Conservation (phyloP, 2,329 filamentous ascomycete species). For the Fusarium kyushuense region DNA sequence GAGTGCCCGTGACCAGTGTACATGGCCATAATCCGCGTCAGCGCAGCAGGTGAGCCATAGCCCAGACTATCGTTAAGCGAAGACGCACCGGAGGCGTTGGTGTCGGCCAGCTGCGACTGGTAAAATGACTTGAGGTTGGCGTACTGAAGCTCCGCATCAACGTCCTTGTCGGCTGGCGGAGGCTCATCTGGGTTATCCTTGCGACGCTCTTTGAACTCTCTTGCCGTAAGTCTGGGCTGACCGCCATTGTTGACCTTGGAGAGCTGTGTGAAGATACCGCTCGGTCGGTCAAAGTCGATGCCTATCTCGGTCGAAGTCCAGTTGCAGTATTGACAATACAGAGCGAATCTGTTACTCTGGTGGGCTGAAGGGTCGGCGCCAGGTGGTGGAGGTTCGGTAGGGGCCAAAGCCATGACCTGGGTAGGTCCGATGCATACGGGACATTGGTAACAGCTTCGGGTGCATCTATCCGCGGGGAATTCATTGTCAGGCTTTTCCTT, state of each 20-base stretch:
- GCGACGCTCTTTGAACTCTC: conserved; percentile 64
- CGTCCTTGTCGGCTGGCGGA: conserved; percentile 57
- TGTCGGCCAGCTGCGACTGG: conserved; percentile 78
- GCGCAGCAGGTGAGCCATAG: conserved; percentile 80
- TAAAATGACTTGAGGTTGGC: conserved; percentile 83
- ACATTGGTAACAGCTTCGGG: conserved; percentile 94
- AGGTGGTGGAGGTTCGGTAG: conserved; percentile 60
- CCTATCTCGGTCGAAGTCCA: conserved; percentile 93
- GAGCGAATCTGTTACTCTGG: conserved; percentile 72
- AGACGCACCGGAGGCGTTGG: conserved; percentile 65
- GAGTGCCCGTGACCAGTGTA: conserved; percentile 77
- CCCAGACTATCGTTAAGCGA: conserved; percentile 57
- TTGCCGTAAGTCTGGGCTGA: conserved; percentile 61
- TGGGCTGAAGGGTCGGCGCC: conserved; percentile 54
- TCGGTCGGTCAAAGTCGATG: conserved; percentile 89
- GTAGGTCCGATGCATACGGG: conserved; percentile 88
- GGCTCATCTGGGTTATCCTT: conserved; percentile 59
- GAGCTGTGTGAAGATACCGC: conserved; percentile 85
- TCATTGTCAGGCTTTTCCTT: conserved; percentile 35
- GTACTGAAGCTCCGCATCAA: conserved; percentile 78
- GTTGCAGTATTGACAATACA: conserved; percentile 90
- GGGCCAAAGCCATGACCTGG: conserved; percentile 77
- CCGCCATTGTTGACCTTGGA: conserved; percentile 76
- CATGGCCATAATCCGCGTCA: conserved; percentile 90
- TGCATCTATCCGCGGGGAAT: conserved; percentile 73